Percentiles rank a stretch among this genome's conserved stretches.
These are phyloP conservation scores for Elsinoe perseae DNA, from an alignment of 2,329 filamentous ascomycete genomes.

Conservation along the genomic window DNA sequence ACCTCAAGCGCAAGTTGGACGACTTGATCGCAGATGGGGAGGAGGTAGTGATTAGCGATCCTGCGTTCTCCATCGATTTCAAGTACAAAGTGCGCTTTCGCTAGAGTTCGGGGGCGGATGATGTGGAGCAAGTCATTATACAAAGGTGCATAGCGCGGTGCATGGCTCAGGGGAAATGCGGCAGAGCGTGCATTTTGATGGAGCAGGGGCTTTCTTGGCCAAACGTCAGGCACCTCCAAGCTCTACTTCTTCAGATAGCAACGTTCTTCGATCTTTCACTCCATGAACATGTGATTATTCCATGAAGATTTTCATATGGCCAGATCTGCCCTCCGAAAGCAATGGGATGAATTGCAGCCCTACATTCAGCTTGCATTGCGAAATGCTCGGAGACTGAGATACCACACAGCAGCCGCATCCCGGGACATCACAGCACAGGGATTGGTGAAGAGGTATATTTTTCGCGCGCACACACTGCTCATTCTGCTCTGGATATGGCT, in stretches of 20 bases:
- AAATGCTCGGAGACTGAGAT: conserved; percentile 3
- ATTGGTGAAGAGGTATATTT: conserved; percentile 3
- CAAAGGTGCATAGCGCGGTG: conserved; percentile 12
- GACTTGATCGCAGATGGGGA: conserved; percentile 75
- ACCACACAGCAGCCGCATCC: not conserved
- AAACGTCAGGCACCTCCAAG: conserved; percentile 6
- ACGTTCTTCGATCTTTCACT: not conserved
- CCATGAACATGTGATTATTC: conserved; percentile 6
- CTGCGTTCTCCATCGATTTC: conserved; percentile 71
- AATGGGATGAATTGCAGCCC: conserved; percentile 14
- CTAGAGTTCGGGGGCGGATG: not conserved
- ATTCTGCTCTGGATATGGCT: conserved; percentile 61
- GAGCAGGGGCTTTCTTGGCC: conserved; percentile 6
- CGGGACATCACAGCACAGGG: not conserved
- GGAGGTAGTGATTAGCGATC: conserved; percentile 86
- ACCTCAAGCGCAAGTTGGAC: conserved; percentile 67
- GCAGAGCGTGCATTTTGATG: not conserved
- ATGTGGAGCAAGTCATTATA: not conserved
- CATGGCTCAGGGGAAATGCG: not conserved
- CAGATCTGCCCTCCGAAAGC: conserved; percentile 4
- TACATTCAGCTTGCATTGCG: conserved; percentile 3
- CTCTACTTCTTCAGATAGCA: conserved; percentile 2
- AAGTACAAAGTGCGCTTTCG: conserved; percentile 50
- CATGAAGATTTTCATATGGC: conserved; percentile 7
- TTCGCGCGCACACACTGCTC: conserved; percentile 43